phyloP scores from a whole-genome alignment of 495 filamentous ascomycete species.

The Penicillium lagena region DNA sequence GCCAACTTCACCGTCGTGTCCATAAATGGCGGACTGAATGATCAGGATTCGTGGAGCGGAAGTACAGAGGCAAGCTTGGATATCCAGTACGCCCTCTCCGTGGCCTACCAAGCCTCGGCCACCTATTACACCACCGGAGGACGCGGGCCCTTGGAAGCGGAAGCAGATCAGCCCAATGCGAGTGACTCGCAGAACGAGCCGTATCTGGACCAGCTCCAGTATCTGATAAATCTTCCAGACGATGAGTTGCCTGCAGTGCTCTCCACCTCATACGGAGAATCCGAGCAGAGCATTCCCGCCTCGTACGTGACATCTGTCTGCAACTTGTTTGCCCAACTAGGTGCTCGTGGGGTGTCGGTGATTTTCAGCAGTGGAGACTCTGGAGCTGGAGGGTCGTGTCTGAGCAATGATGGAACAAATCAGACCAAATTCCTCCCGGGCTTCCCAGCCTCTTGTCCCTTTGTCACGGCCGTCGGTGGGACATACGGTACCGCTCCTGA shows the following conservation, averaged over 20 bases:
- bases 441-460: slow-evolving; percentile 78
- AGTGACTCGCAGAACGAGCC: slow-evolving; percentile 64
- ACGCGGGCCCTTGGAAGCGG: slow-evolving; percentile 49
- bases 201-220: slow-evolving; percentile 73
- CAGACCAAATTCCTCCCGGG: slow-evolving; percentile 55
- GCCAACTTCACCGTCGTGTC: slow-evolving; percentile 57
- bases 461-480: slow-evolving; percentile 71
- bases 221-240: slow-evolving; percentile 54
- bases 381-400: slow-evolving; percentile 53
- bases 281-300: slow-evolving; percentile 44
- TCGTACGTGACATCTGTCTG: slow-evolving; percentile 61
- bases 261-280: slow-evolving; percentile 61
- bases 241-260: slow-evolving; percentile 65
- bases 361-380: slow-evolving; percentile 70
- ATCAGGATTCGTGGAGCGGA: slow-evolving; percentile 28
- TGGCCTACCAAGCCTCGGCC: slow-evolving; percentile 52
- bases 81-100: slow-evolving; percentile 58
- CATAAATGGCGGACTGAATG: slow-evolving; percentile 54
- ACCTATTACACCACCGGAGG: slow-evolving; percentile 65
- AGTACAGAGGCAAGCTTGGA: slow-evolving; percentile 64
- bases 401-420: slow-evolving; percentile 59
- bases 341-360: slow-evolving; percentile 64
- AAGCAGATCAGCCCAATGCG: slow-evolving; percentile 35
- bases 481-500: slow-evolving; percentile 50
- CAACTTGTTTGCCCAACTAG: slow-evolving; percentile 65